Evolutionary conservation across 305 asterid genomes (phyloP).

Genomic region (Solanum aculeatissimum): DNA sequence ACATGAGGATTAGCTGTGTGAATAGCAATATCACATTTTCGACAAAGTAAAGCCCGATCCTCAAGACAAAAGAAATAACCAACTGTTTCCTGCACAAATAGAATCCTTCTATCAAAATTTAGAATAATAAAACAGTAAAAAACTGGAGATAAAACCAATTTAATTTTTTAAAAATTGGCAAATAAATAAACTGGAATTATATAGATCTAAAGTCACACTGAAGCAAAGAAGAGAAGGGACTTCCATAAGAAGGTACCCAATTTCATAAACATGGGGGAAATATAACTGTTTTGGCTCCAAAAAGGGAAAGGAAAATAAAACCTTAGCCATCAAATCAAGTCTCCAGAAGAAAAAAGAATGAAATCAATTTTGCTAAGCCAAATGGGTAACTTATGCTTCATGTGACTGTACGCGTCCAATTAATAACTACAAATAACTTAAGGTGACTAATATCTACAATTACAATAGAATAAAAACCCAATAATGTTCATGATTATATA

Average conservation of each 20-base stretch:
- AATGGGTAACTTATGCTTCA: neutral
- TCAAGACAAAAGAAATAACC: slow-evolving; percentile 94
- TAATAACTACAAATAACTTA: neutral
- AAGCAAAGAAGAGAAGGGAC: neutral
- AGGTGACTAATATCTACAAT: neutral
- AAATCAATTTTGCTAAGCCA: neutral
- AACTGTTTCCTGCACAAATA: slow-evolving; percentile 52
- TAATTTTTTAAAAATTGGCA: neutral
- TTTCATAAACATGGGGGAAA: neutral
- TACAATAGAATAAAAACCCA: neutral
- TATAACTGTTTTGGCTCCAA: neutral
- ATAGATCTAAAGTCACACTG: neutral
- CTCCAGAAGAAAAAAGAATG: neutral
- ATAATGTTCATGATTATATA: neutral
- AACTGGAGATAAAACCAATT: neutral
- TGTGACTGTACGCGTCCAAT: neutral
- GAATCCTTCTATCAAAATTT: neutral
- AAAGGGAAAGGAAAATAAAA: neutral
- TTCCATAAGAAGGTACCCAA: neutral
- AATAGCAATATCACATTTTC: slow-evolving; percentile 74
- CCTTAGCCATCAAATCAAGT: neutral
- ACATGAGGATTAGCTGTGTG: slow-evolving; percentile 61
- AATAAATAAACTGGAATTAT: neutral
- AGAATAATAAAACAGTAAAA: neutral
- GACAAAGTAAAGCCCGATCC: slow-evolving; percentile 86